A percentile compares a stretch with the other conserved stretches of the same genome.
phyloP scores from a whole-genome alignment of 192 early-diverging fungal genomes.

The Entomortierella parvispora region DNA sequence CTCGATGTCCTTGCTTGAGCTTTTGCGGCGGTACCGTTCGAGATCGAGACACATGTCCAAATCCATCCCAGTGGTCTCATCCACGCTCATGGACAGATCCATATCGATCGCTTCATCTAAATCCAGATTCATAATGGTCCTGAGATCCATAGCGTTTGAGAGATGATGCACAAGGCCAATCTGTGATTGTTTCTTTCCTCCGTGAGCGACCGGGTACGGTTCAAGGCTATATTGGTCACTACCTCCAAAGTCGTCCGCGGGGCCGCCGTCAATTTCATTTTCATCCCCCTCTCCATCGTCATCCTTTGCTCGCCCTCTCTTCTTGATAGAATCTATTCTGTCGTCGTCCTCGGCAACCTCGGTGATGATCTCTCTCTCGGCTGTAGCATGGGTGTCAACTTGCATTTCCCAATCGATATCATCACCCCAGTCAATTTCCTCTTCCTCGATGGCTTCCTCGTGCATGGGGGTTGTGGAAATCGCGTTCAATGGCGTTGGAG shows the following conservation, averaged over 20 bases:
- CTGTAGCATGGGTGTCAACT: too few species aligned
- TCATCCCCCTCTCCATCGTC: too few species aligned
- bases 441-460: not conserved
- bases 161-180: conserved; percentile 35
- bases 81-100: conserved; percentile 18
- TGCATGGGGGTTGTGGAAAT: not conserved
- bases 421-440: not conserved
- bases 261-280: too few species aligned
- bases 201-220: not conserved
- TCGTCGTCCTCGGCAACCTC: too few species aligned
- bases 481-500: not conserved
- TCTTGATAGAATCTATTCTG: too few species aligned
- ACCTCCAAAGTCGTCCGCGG: too few species aligned
- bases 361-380: too few species aligned
- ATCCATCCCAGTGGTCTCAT: conserved; percentile 27
- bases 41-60: conserved; percentile 41
- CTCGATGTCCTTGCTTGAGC: not conserved
- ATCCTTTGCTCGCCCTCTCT: too few species aligned
- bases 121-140: conserved; percentile 50
- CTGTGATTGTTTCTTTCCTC: conserved; percentile 42
- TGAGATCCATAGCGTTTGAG: conserved; percentile 34
- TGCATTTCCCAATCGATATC: not conserved
- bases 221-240: too few species aligned
- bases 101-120: conserved; percentile 37
- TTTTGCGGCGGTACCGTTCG: conserved; percentile 27